Conservation (phyloP, 768 basidiomycete genomes). For the Leccinum variicolor region DNA sequence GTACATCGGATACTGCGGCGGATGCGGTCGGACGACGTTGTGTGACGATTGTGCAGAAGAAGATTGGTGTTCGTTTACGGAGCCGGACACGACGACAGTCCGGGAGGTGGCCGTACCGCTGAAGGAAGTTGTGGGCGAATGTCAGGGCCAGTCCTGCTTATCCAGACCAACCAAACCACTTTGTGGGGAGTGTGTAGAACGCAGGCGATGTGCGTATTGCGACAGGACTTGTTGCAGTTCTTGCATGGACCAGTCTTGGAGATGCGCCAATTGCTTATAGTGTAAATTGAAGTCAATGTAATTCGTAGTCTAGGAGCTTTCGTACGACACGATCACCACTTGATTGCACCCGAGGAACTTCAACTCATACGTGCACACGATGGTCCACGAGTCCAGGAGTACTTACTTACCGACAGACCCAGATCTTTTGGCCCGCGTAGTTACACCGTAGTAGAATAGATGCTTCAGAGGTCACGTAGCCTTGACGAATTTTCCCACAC, state of each 20-base stretch:
- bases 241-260: background rate
- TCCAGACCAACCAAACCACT: background rate
- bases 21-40: constrained; percentile 17
- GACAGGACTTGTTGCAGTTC: constrained; percentile 9
- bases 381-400: too few species aligned
- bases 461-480: constrained; percentile 5
- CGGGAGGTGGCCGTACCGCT: constrained; percentile 2
- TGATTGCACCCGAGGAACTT: too few species aligned
- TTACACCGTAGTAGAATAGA: too few species aligned
- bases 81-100: constrained; percentile 8
- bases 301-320: too few species aligned
- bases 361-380: too few species aligned
- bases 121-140: background rate
- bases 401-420: too few species aligned
- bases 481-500: constrained; percentile 56
- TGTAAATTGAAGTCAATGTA: too few species aligned
- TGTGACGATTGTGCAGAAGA: constrained; percentile 28
- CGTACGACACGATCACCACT: too few species aligned
- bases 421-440: too few species aligned
- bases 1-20: constrained; percentile 21
- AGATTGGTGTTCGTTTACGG: constrained; percentile 3
- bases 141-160: too few species aligned
- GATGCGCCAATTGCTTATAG: too few species aligned
- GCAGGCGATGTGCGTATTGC: constrained; percentile 14
- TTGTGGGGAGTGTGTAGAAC: constrained; percentile 9